Percentiles rank a stretch among this genome's conserved stretches.
Conservation (phyloP, 2,329 filamentous ascomycete species). For the Madurella mycetomatis region DNA sequence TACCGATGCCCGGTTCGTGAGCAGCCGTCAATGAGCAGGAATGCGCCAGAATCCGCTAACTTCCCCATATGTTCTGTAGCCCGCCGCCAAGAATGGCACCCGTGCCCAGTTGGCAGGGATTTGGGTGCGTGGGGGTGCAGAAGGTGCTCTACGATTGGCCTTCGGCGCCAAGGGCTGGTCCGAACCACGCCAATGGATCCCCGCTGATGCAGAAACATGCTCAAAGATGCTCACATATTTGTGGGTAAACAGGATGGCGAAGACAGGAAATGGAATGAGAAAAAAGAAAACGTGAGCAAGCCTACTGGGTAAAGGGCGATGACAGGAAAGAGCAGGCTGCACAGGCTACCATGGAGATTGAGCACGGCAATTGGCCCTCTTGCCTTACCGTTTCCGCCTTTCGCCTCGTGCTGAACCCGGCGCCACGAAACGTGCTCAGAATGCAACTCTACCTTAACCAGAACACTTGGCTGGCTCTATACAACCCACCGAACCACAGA, state of each 20-base stretch:
- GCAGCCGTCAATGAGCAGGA: slow-evolving; percentile 1
- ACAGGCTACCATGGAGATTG: no score
- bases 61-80: not conserved
- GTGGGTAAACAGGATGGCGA: not conserved
- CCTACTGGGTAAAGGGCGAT: no score
- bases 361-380: no score
- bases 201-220: slow-evolving; percentile 21
- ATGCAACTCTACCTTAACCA: slow-evolving; percentile 3
- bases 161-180: not conserved
- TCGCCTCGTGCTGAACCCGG: not conserved
- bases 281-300: not conserved
- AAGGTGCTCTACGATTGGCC: slow-evolving; percentile 1
- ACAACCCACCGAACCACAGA: not conserved
- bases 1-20: not conserved
- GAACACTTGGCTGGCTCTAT: not conserved
- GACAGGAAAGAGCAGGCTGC: no score
- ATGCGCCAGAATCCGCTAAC: slow-evolving; percentile 8
- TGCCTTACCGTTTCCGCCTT: not conserved
- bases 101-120: no score
- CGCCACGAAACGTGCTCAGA: slow-evolving; percentile 2
- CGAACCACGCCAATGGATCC: not conserved
- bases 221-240: slow-evolving; percentile 24
- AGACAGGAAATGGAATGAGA: not conserved
- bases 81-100: slow-evolving; percentile 1
- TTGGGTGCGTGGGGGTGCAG: no score